A percentile compares a stretch with the other conserved stretches of the same genome.
These are phyloP conservation scores for Coprinopsis cinerea DNA, from an alignment of 768 basidiomycete species.

Conservation along the genomic window DNA sequence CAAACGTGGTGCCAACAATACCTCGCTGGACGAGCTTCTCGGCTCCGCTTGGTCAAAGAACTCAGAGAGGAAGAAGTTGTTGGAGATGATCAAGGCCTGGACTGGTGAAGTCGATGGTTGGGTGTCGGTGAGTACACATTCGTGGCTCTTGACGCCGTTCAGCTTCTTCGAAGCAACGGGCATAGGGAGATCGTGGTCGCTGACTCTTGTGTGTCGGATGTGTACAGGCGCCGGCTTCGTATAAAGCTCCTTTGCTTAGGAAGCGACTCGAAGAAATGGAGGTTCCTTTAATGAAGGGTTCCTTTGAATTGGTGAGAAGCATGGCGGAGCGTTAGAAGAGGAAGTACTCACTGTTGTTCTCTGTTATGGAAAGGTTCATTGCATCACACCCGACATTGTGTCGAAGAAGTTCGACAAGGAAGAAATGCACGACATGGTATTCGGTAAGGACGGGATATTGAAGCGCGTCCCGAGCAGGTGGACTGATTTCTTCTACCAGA, in stretches of 20 bases:
- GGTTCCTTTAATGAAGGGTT: slow-evolving; percentile 9
- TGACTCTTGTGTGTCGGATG: no score
- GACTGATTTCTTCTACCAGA: no score
- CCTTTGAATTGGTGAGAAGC: slow-evolving; percentile 15
- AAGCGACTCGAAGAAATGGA: slow-evolving; percentile 12
- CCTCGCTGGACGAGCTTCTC: slow-evolving; percentile 12
- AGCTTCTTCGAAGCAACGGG: no score
- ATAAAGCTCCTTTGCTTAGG: slow-evolving; percentile 4
- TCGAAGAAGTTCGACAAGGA: slow-evolving; percentile 14
- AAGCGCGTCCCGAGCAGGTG: no score
- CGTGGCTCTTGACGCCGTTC: no score
- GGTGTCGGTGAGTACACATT: slow-evolving; percentile 12
- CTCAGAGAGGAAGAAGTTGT: slow-evolving; percentile 1
- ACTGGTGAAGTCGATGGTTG: slow-evolving; percentile 7
- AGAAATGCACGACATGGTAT: slow-evolving; percentile 17
- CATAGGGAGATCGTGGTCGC: no score
- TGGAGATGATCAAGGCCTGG: slow-evolving; percentile 10
- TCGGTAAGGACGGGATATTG: slow-evolving; percentile 10
- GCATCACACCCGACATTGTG: slow-evolving; percentile 14
- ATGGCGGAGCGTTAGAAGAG: neutral
- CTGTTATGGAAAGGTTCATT: slow-evolving; percentile 14
- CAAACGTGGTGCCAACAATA: slow-evolving; percentile 6
- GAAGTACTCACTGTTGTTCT: neutral
- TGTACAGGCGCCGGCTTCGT: neutral
- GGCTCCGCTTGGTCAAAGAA: slow-evolving; percentile 8